Evolutionary conservation across 352 stramenopile genomes (phyloP), one percentile per base, ranked within the genome.

Genomic region (Phytophthora ramorum): DNA sequence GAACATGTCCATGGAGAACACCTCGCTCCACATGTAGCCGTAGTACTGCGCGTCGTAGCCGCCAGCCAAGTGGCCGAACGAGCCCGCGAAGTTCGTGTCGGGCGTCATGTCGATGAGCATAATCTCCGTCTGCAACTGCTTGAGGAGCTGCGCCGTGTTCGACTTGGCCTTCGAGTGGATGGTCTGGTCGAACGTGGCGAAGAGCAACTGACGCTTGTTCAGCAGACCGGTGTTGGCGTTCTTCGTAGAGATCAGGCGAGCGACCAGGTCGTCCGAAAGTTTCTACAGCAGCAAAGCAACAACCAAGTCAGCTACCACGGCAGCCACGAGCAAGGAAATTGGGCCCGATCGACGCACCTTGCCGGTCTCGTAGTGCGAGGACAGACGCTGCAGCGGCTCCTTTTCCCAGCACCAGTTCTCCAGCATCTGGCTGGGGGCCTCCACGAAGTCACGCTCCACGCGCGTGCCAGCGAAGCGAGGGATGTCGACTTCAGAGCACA

Each of bases 391-490:
- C 38, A 97, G 63, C 22, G 89, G 80, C 56, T 83, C 78, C 71
- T 93, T 92, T 70, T 96, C 82, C 89, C 91, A 97, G 63, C 79
- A 92, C 90, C 90, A 97, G 74, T 97, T 96, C 63, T 97, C 91
- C 16, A 97, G 81, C 87, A 97, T 96, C 66, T 97, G 91, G 58
- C 79, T 93, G 35, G 91, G 91, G n/a, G 91, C 89, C 73, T 97
- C 90, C 19, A 97, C 89, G 46, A 97, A 97, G 63, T 97, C 91
- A 43, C 84, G 80, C 73, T 93, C 85, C 26, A 95, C 81, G 46
- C 89, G 75, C 48, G 88, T 85, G 55, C 90, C 83, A n/a, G 81
- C 78, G 69, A 93, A 90, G 54, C 80, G 77, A 40, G 90, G 71
- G 68, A 97, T 89, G 55, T 87, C 66, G 44, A 87, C 71, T 67